phyloP scores from a whole-genome alignment of 495 filamentous ascomycete genomes.

The Lentithecium fluviatile region DNA sequence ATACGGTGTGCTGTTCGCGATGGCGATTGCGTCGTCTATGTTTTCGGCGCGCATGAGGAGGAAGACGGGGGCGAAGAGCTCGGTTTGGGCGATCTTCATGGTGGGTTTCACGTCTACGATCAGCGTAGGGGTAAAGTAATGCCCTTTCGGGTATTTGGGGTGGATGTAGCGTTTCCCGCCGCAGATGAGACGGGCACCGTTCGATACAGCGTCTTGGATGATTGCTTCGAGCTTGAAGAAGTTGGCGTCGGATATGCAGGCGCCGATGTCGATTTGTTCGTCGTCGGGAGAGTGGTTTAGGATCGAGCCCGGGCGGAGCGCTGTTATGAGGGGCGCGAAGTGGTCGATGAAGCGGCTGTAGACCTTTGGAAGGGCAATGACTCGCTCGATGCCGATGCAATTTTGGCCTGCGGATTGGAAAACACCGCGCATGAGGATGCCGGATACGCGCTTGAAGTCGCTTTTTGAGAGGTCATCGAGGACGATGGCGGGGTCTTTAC shows the following conservation, averaged over 20 bases:
- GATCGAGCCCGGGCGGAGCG: slow-evolving; percentile 67
- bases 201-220: slow-evolving; percentile 69
- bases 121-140: slow-evolving; percentile 90
- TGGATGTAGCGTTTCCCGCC: slow-evolving; percentile 75
- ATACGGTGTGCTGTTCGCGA: slow-evolving; percentile 43
- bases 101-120: slow-evolving; percentile 69
- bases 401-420: slow-evolving; percentile 99
- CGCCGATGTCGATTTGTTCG: slow-evolving; percentile 74
- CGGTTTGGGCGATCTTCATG: slow-evolving; percentile 78
- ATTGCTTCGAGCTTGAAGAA: slow-evolving; percentile 61
- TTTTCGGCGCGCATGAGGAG: slow-evolving; percentile 69
- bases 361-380: slow-evolving; percentile 71
- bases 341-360: slow-evolving; percentile 71
- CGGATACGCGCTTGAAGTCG: slow-evolving; percentile 67
- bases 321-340: slow-evolving; percentile 67
- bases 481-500: slow-evolving; percentile 92
- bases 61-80: slow-evolving; percentile 91
- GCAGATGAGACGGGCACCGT: slow-evolving; percentile 75
- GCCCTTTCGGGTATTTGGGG: slow-evolving; percentile 67
- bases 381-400: slow-evolving; percentile 93
- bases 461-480: slow-evolving; percentile 67
- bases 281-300: slow-evolving; percentile 51
- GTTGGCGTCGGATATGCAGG: slow-evolving; percentile 74
- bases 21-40: slow-evolving; percentile 43
- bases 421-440: slow-evolving; percentile 82